Base-by-base conservation (phyloP, 1,284 basidiomycete genomes). In the Cryptococcus neoformans region DNA sequence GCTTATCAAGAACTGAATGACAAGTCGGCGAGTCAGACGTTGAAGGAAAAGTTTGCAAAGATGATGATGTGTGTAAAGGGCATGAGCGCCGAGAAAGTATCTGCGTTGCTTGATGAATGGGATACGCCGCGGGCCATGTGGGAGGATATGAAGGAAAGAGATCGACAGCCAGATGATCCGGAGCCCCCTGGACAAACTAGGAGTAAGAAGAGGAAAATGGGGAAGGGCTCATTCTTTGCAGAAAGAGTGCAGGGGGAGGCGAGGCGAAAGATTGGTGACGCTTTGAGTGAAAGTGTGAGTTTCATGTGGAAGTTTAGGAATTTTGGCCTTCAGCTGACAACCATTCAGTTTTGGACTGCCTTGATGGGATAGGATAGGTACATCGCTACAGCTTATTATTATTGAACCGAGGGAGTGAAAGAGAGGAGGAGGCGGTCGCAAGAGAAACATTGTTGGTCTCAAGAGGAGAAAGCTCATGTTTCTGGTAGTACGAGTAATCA, bases 31-130 rank as follows among this genome's bases (percentile, higher is more conserved):
- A 75, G 73, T 8, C 59, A 75, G 40, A 83, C 81, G 0, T 59
- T 81, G 4, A 64, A 69, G n/a, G 77, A 81, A 38, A 72, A 76
- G 38, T 83, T 80, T 63, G 80, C 77, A 5, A 75, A 78, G 46
- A 83, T 83, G 82, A 68, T 83, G 39, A 65, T 81, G 36, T 79
- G 79, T 54, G 70, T 83, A 58, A 76, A 75, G 42, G 82, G 82
- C 3, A 76, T 84, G 73, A 79, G 77, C 44, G 74, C 80, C 0
- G 82, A 84, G 63, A 80, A 81, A 58, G 80, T 80, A 10, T 68
- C 73, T 8, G 78, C 78, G 10, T 67, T 83, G 21, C 60, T 83
- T 21, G 74, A 79, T 28, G 55, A 71, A 12, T 83, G 80, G 76
- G 76, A 78, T 14, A 83, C 81, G 12, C 76, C 80, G 3, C 58